Evolutionary conservation across 2,329 filamentous ascomycete genomes (phyloP).

Genomic region (Helotiales sp.): DNA sequence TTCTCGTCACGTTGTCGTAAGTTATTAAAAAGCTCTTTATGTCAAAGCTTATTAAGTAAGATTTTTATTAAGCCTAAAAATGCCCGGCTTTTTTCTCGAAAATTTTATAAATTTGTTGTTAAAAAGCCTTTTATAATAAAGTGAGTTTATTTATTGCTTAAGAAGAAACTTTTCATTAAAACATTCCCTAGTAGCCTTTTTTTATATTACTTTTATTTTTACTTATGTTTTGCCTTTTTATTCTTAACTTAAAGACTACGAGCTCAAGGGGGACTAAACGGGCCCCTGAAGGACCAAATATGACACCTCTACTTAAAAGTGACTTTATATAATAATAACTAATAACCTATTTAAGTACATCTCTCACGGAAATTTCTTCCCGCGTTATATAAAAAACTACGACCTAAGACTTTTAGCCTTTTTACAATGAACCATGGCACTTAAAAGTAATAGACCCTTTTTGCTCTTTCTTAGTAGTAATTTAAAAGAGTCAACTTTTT

Average conservation of each 20-base stretch:
- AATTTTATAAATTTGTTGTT: conserved; percentile 2
- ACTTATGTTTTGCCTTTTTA: not conserved
- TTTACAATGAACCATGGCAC: not conserved
- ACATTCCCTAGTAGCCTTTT: not conserved
- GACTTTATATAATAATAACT: too few species aligned
- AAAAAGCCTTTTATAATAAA: not conserved
- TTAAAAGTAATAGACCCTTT: not conserved
- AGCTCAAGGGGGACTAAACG: too few species aligned
- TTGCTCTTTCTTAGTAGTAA: not conserved
- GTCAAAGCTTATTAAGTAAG: not conserved
- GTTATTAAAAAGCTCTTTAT: not conserved
- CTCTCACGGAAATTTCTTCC: not conserved
- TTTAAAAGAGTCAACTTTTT: too few species aligned
- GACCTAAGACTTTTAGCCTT: not conserved
- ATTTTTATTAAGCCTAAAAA: not conserved
- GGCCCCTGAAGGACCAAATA: too few species aligned
- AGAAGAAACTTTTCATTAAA: not conserved
- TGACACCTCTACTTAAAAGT: too few species aligned
- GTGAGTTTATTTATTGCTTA: not conserved
- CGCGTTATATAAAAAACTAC: too few species aligned
- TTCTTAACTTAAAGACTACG: too few species aligned
- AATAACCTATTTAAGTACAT: not conserved
- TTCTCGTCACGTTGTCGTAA: not conserved
- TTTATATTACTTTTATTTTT: not conserved
- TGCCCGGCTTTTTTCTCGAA: conserved; percentile 1